Percentiles rank a stretch among this genome's conserved stretches.
These are phyloP conservation scores for Avena eriantha DNA, from an alignment of 176 grass and related monocot species.

Conservation along the genomic window DNA sequence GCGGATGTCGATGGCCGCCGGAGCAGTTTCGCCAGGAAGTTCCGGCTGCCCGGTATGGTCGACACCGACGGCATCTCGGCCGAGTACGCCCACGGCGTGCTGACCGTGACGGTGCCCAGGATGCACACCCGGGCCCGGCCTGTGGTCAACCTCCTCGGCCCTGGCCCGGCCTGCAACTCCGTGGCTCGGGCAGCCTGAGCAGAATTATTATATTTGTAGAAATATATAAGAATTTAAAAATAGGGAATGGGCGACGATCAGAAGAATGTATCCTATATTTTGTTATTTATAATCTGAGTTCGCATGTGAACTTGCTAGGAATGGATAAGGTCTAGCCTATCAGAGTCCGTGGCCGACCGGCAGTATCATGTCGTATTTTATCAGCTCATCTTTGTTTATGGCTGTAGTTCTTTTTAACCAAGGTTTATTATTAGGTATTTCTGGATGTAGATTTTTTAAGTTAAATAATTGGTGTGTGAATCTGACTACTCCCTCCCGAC, in stretches of 20 bases:
- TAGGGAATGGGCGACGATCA: not conserved
- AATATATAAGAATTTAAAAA: not conserved
- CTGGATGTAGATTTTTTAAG: too few species aligned
- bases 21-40: constrained; percentile 72
- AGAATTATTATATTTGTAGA: not conserved
- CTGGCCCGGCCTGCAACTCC: constrained; percentile 33
- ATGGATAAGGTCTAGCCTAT: not conserved
- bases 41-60: constrained; percentile 70
- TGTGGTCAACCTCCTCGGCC: constrained; percentile 14
- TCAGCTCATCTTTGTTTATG: not conserved
- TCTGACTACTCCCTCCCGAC: too few species aligned
- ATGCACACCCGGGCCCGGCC: constrained; percentile 49
- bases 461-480: too few species aligned
- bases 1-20: not conserved
- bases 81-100: constrained; percentile 62
- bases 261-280: too few species aligned
- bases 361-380: not conserved
- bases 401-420: not conserved
- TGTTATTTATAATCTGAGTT: not conserved
- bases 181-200: constrained; percentile 77
- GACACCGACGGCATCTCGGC: constrained; percentile 71
- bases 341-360: not conserved
- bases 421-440: too few species aligned
- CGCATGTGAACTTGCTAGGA: not conserved
- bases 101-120: constrained; percentile 77